Conservation (phyloP, 129 eudicot species). For the Pseudognaphalium luteoalbum region DNA sequence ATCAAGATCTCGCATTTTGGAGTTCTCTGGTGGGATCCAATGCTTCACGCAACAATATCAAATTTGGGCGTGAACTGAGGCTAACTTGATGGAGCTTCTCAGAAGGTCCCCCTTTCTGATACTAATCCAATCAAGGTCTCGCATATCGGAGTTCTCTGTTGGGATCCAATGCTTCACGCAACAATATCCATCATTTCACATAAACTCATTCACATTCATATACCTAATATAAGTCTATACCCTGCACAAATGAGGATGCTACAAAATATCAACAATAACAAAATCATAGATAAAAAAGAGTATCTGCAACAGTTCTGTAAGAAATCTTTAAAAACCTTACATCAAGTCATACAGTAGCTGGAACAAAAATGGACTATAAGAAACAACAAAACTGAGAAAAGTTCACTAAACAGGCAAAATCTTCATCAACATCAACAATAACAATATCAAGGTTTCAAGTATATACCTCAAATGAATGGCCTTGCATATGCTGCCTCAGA, state of each 20-base stretch:
- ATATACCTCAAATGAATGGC: conserved; percentile 83
- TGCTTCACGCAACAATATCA: conserved; percentile 74
- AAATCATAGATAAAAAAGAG: not conserved
- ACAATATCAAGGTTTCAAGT: not conserved
- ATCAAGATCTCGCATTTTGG: conserved; percentile 99
- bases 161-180: conserved; percentile 99
- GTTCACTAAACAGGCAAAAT: not conserved
- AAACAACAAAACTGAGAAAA: not conserved
- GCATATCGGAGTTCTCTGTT: conserved; percentile 96
- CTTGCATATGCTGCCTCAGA: conserved; percentile 85
- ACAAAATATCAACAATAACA: conserved; percentile 3
- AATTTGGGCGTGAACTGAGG: conserved; percentile 70
- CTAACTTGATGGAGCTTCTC: conserved; percentile 97
- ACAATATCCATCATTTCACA: conserved; percentile 26
- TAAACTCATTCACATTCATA: not conserved
- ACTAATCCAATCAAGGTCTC: conserved; percentile 98
- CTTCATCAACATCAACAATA: not conserved
- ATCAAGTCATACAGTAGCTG: too few species aligned
- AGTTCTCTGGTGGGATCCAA: conserved; percentile 98
- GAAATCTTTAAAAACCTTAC: too few species aligned
- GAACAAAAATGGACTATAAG: not conserved
- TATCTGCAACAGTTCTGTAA: too few species aligned
- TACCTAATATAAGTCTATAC: conserved; percentile 7
- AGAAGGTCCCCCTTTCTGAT: conserved; percentile 99
- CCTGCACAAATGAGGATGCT: conserved; percentile 45